Evolutionary conservation across 345 rosid species (phyloP).

Genomic region (Eutrema yunnanense): DNA sequence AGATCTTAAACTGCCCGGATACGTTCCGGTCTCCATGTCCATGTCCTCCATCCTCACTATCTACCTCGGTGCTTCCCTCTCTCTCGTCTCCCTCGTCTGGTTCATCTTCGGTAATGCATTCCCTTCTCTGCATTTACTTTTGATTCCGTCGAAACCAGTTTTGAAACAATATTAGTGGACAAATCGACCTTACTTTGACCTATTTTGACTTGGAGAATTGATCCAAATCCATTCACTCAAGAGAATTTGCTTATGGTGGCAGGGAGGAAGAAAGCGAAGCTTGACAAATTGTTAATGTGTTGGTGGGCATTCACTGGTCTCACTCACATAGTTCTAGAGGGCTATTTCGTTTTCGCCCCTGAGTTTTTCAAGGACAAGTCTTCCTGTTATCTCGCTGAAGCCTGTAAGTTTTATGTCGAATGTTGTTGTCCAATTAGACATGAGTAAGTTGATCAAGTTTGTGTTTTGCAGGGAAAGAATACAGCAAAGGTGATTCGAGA

Average conservation of each 20-base stretch:
- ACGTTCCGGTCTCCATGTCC: constrained; percentile 53
- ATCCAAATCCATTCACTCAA: not conserved
- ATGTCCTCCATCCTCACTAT: constrained; percentile 50
- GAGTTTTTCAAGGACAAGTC: constrained; percentile 78
- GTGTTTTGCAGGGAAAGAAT: constrained; percentile 72
- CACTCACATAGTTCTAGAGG: constrained; percentile 74
- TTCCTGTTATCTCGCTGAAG: constrained; percentile 78
- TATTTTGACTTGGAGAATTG: not conserved
- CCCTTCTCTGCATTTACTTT: not conserved
- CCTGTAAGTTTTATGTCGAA: constrained; percentile 52
- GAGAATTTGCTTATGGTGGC: not conserved
- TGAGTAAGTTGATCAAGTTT: too few species aligned
- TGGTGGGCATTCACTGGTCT: constrained; percentile 99
- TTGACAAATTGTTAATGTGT: constrained; percentile 77
- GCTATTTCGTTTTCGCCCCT: constrained; percentile 86
- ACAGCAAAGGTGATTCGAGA: constrained; percentile 96
- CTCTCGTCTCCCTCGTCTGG: constrained; percentile 65
- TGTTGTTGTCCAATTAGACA: not conserved
- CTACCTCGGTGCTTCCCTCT: constrained; percentile 42
- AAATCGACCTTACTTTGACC: not conserved
- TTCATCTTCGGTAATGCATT: constrained; percentile 53
- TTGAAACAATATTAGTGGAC: not conserved
- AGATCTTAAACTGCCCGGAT: constrained; percentile 67
- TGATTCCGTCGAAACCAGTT: not conserved
- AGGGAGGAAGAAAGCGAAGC: constrained; percentile 35